Conservation (phyloP, 2,329 filamentous ascomycete genomes). For the Exophiala viscosa region DNA sequence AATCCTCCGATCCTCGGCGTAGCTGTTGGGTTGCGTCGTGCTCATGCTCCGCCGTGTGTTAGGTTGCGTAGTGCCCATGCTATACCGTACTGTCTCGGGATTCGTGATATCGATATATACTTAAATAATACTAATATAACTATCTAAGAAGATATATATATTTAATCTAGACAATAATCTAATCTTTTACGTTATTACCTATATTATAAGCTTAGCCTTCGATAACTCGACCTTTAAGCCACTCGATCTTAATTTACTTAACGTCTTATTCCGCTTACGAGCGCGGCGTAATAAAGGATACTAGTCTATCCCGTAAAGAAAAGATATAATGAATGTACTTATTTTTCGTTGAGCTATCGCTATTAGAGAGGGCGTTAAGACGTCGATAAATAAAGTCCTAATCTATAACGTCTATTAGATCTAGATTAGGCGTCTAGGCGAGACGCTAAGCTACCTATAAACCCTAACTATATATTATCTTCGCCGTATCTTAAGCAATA, state of each 20-base stretch:
- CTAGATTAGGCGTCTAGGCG: constrained; percentile 4
- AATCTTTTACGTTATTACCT: constrained; percentile 15
- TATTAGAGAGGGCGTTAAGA: constrained; percentile 3
- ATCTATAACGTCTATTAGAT: constrained; percentile 4
- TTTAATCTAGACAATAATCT: constrained; percentile 14
- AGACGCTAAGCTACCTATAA: constrained; percentile 3
- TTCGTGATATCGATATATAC: too few species aligned
- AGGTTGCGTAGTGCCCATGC: too few species aligned
- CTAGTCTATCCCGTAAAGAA: constrained; percentile 3
- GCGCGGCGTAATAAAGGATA: constrained; percentile 1
- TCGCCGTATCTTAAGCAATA: constrained; percentile 1
- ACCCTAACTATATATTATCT: constrained; percentile 3
- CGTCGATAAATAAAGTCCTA: neutral
- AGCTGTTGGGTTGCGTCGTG: too few species aligned
- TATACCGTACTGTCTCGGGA: too few species aligned
- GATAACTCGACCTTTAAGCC: constrained; percentile 11
- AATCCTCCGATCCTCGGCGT: too few species aligned
- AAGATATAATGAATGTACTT: constrained; percentile 1
- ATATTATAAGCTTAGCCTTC: constrained; percentile 13
- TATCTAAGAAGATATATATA: constrained; percentile 1
- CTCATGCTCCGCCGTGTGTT: too few species aligned
- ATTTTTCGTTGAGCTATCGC: constrained; percentile 3
- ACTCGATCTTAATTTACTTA: neutral
- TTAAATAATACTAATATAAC: neutral
- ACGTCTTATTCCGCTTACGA: constrained; percentile 2